Conservation (phyloP, 1,284 basidiomycete species). For the Fomitopsis schrenkii region DNA sequence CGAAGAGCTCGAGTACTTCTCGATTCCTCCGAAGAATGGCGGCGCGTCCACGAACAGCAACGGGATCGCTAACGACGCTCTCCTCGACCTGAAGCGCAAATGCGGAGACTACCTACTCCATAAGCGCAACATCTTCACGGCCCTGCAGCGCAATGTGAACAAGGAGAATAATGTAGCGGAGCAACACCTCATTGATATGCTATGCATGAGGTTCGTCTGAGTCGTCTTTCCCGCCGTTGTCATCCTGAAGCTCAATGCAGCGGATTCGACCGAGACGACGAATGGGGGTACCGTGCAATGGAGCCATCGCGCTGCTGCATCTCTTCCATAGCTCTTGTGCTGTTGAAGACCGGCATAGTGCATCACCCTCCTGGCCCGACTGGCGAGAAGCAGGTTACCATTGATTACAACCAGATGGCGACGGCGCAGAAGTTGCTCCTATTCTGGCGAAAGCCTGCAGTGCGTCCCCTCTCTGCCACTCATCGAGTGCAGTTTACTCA, state of each 20-base stretch:
- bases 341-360: conserved; percentile 95
- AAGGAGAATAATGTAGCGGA: conserved; percentile 99
- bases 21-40: conserved; percentile 79
- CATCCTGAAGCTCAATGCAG: conserved; percentile 35
- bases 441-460: conserved; percentile 99
- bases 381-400: conserved; percentile 64
- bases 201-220: conserved; percentile 89
- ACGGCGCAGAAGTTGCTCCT: conserved; percentile 96
- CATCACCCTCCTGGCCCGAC: conserved; percentile 51
- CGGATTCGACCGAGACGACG: conserved; percentile 94
- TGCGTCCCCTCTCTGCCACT: conserved; percentile 38
- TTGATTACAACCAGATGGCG: conserved; percentile 92
- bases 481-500: neutral
- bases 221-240: neutral
- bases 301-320: conserved; percentile 97
- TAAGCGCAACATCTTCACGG: conserved; percentile 93
- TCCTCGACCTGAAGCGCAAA: conserved; percentile 76
- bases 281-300: conserved; percentile 95
- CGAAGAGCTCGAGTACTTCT: conserved; percentile 98
- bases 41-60: conserved; percentile 65
- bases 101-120: conserved; percentile 89
- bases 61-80: conserved; percentile 73
- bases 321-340: conserved; percentile 94
- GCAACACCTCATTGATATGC: conserved; percentile 99
- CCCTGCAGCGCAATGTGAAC: conserved; percentile 96